A percentile compares a stretch with the other conserved stretches of the same genome.
These are phyloP conservation scores for Globisporangium abappressorium DNA, from an alignment of 352 stramenopile species.

Conservation along the genomic window DNA sequence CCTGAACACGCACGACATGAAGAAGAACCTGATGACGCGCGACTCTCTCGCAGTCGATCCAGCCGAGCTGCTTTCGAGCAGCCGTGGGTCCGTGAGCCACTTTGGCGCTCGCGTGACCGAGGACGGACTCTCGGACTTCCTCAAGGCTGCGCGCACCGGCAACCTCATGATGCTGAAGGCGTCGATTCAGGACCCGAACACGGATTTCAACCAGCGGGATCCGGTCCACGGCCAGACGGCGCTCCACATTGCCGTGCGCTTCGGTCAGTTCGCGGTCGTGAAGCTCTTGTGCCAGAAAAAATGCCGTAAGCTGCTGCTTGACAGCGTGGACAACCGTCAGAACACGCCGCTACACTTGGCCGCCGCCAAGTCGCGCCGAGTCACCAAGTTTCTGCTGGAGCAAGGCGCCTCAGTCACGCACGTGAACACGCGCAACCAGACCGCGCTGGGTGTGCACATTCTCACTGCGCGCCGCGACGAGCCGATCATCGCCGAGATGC, in stretches of 20 bases:
- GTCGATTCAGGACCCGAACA: slow-evolving; percentile 55
- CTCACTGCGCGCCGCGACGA: slow-evolving; percentile 76
- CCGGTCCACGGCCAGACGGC: slow-evolving; percentile 71
- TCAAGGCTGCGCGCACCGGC: slow-evolving; percentile 61
- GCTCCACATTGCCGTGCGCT: slow-evolving; percentile 76
- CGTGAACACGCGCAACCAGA: slow-evolving; percentile 73
- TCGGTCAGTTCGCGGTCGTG: slow-evolving; percentile 72
- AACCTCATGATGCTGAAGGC: slow-evolving; percentile 58
- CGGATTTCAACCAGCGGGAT: slow-evolving; percentile 62
- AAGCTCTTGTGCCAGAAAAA: slow-evolving; percentile 71
- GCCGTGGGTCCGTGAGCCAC: slow-evolving; percentile 39
- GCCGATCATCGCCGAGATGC: slow-evolving; percentile 73
- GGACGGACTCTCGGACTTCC: slow-evolving; percentile 53
- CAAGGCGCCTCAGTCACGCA: slow-evolving; percentile 56
- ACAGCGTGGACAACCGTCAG: slow-evolving; percentile 62
- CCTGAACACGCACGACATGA: slow-evolving; percentile 45
- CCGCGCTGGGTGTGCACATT: slow-evolving; percentile 71
- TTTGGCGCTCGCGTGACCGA: slow-evolving; percentile 53
- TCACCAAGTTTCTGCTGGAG: slow-evolving; percentile 83
- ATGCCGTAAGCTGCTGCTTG: slow-evolving; percentile 51
- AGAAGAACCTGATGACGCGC: slow-evolving; percentile 39
- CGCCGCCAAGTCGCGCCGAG: slow-evolving; percentile 73
- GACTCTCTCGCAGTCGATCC: slow-evolving; percentile 47
- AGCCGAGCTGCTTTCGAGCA: slow-evolving; percentile 22
- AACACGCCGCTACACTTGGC: slow-evolving; percentile 82